Evolutionary conservation across 1,284 basidiomycete genomes (phyloP).

Genomic region (Trametes sp.): DNA sequence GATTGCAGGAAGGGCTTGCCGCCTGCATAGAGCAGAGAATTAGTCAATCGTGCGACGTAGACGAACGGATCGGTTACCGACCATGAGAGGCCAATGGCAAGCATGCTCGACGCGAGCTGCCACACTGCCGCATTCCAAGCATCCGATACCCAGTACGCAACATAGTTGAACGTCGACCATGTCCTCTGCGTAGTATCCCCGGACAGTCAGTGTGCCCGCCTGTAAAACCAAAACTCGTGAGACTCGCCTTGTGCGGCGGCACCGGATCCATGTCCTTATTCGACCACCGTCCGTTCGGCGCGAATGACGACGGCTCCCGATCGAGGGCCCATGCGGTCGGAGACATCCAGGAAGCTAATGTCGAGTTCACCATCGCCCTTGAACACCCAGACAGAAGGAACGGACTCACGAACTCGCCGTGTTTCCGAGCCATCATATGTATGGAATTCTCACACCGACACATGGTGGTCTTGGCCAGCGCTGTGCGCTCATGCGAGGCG

Average conservation of each 20-base stretch:
- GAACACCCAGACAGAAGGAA: background rate
- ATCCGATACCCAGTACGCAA: slow-evolving; percentile 74
- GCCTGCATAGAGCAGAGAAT: slow-evolving; percentile 45
- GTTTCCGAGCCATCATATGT: background rate
- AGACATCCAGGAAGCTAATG: background rate
- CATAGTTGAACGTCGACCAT: slow-evolving; percentile 68
- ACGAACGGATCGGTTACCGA: slow-evolving; percentile 29
- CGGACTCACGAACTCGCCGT: background rate
- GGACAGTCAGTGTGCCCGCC: background rate
- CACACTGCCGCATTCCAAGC: slow-evolving; percentile 57
- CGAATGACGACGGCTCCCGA: slow-evolving; percentile 57
- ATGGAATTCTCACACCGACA: background rate
- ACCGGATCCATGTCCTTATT: slow-evolving; percentile 82
- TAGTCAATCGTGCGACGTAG: background rate
- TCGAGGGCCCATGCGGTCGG: slow-evolving; percentile 52
- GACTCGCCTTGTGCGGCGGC: slow-evolving; percentile 48
- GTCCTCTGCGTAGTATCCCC: slow-evolving; percentile 47
- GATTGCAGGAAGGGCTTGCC: slow-evolving; percentile 69
- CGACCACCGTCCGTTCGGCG: slow-evolving; percentile 62
- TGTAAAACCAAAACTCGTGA: background rate
- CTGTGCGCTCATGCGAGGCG: background rate
- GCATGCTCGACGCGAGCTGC: slow-evolving; percentile 64
- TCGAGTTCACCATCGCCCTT: background rate
- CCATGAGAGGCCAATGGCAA: slow-evolving; percentile 73
- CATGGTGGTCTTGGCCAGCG: background rate